These are phyloP conservation scores for Cryptococcus sp. DNA, from an alignment of 1,284 basidiomycete genomes.

Conservation along the genomic window DNA sequence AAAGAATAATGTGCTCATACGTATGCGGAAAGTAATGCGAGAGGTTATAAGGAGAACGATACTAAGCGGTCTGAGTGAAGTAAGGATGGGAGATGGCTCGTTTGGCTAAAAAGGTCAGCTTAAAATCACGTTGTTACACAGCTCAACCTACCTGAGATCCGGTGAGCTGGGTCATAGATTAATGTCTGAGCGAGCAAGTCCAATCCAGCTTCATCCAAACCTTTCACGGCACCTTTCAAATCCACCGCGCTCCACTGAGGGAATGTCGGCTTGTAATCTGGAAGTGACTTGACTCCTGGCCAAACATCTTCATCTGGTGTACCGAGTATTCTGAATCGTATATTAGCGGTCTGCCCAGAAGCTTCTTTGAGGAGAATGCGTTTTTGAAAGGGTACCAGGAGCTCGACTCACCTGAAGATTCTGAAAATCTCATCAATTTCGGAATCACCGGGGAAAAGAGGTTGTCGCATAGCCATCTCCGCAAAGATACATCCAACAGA, in stretches of 20 bases:
- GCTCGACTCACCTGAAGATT: slow-evolving; percentile 74
- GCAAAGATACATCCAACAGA: slow-evolving; percentile 99
- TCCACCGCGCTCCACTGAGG: slow-evolving; percentile 77
- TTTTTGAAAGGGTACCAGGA: neutral
- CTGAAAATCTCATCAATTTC: slow-evolving; percentile 99
- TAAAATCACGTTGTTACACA: neutral
- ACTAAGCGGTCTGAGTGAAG: slow-evolving; percentile 5
- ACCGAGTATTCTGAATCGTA: slow-evolving; percentile 65
- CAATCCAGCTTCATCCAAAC: slow-evolving; percentile 64
- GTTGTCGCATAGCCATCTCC: slow-evolving; percentile 73
- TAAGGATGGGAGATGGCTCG: slow-evolving; percentile 11
- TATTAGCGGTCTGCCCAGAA: neutral
- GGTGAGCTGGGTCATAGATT: slow-evolving; percentile 87
- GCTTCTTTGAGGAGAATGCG: neutral
- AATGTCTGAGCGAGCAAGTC: slow-evolving; percentile 79
- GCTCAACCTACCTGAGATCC: slow-evolving; percentile 72
- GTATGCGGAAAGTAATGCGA: neutral
- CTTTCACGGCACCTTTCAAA: slow-evolving; percentile 61
- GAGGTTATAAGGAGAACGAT: neutral
- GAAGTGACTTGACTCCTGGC: slow-evolving; percentile 84
- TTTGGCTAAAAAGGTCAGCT: slow-evolving; percentile 5
- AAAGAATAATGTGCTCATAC: neutral
- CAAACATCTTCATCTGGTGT: slow-evolving; percentile 91
- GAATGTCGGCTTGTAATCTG: slow-evolving; percentile 96
- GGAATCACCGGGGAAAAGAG: slow-evolving; percentile 95